Percentiles rank a stretch among this genome's conserved stretches.
These are phyloP conservation scores for Ziziphus jujuba DNA, from an alignment of 306 rosid genomes.

Conservation along the genomic window DNA sequence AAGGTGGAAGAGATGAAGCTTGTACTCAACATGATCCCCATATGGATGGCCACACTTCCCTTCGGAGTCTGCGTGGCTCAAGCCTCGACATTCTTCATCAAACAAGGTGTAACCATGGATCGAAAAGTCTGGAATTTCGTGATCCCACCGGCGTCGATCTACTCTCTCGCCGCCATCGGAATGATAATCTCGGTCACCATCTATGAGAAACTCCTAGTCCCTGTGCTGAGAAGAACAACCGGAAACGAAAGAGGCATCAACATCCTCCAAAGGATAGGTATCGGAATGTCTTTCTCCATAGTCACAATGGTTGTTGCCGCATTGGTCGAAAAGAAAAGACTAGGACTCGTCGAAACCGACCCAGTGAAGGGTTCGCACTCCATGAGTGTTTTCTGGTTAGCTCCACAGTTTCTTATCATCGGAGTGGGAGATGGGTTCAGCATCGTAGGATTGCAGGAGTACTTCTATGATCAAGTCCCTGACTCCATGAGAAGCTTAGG, in stretches of 20 bases:
- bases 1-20: slow-evolving; percentile 89
- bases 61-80: slow-evolving; percentile 76
- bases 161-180: slow-evolving; percentile 57
- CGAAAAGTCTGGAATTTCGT: slow-evolving; percentile 46
- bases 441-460: slow-evolving; percentile 83
- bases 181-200: slow-evolving; percentile 68
- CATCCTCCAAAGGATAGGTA: slow-evolving; percentile 85
- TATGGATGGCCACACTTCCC: slow-evolving; percentile 75
- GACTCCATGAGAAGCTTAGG: slow-evolving; percentile 95
- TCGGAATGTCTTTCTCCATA: slow-evolving; percentile 69
- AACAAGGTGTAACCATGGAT: slow-evolving; percentile 59
- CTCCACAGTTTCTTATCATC: slow-evolving; percentile 68
- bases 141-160: slow-evolving; percentile 80
- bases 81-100: slow-evolving; percentile 79
- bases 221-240: slow-evolving; percentile 48
- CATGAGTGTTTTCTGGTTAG: slow-evolving; percentile 86
- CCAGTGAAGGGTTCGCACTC: slow-evolving; percentile 34
- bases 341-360: slow-evolving; percentile 29
- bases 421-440: slow-evolving; percentile 92
- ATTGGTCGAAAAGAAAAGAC: slow-evolving; percentile 58
- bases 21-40: slow-evolving; percentile 76
- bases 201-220: slow-evolving; percentile 76
- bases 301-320: slow-evolving; percentile 68
- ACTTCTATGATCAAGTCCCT: slow-evolving; percentile 88
- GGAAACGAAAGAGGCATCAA: slow-evolving; percentile 85